Evolutionary conservation across 306 rosid species (phyloP).

Genomic region (Cicer bijugum): DNA sequence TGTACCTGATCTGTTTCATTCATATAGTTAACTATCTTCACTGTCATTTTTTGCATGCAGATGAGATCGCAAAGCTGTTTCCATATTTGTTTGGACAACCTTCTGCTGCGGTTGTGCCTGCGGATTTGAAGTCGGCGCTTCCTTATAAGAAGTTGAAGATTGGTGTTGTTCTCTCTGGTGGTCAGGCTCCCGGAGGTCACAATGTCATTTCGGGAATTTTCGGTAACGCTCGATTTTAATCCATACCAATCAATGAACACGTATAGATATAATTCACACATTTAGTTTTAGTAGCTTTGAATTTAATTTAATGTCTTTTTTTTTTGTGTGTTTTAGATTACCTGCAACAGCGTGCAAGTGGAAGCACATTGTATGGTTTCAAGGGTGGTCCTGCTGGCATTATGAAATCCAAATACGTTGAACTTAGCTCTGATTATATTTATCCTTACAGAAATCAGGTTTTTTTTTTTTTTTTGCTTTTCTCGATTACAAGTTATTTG

Average conservation of each 20-base stretch:
- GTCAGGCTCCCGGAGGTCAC: constrained; percentile 99
- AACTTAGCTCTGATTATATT: constrained; percentile 74
- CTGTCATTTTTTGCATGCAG: constrained; percentile 41
- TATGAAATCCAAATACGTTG: constrained; percentile 87
- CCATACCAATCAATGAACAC: background rate
- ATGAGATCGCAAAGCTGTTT: constrained; percentile 92
- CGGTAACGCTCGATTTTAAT: constrained; percentile 52
- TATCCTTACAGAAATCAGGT: constrained; percentile 97
- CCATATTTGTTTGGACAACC: constrained; percentile 92
- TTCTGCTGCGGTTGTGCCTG: constrained; percentile 63
- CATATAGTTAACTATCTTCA: background rate
- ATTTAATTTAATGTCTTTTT: background rate
- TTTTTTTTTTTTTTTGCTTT: background rate
- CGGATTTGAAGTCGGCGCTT: constrained; percentile 41
- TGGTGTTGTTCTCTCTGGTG: constrained; percentile 96
- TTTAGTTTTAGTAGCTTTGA: background rate
- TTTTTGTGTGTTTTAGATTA: constrained; percentile 61
- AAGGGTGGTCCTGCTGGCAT: constrained; percentile 98
- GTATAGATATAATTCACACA: background rate
- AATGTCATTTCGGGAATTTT: constrained; percentile 92
- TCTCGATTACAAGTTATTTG: background rate
- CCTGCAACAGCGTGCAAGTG: constrained; percentile 75
- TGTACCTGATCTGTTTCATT: constrained; percentile 9
- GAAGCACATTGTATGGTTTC: constrained; percentile 90
- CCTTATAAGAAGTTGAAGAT: constrained; percentile 70